Percentiles rank a stretch among this genome's conserved stretches.
Conservation (phyloP, 129 eudicot species). For the sunflower (Helianthus annuus) region HanXRQr2.0-SUNRISE NC_035439.2:125184537-125185036, state of each 20-base stretch:
- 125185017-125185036: conserved; percentile 39
- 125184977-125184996: conserved; percentile 39
- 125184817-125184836: conserved; percentile 42
- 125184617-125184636: too few species aligned
- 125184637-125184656: too few species aligned
- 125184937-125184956: conserved; percentile 27
- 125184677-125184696: too few species aligned
- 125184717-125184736: too few species aligned
- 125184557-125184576: conserved; percentile 64
- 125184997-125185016: conserved; percentile 45
- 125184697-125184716: too few species aligned
- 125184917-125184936: conserved; percentile 26
- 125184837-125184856: conserved; percentile 25
- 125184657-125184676: too few species aligned
- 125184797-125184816: conserved; percentile 21
- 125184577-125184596: too few species aligned
- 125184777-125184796: neutral
- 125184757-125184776: conserved; percentile 24
- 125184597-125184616: too few species aligned
- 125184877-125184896: conserved; percentile 34
- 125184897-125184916: conserved; percentile 19
- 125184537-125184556: conserved; percentile 99
- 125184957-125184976: conserved; percentile 33
- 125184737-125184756: neutral
- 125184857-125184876: conserved; percentile 26